Evolutionary conservation across 257 asterid species (phyloP).

Genomic region (Prunella vulgaris): DNA sequence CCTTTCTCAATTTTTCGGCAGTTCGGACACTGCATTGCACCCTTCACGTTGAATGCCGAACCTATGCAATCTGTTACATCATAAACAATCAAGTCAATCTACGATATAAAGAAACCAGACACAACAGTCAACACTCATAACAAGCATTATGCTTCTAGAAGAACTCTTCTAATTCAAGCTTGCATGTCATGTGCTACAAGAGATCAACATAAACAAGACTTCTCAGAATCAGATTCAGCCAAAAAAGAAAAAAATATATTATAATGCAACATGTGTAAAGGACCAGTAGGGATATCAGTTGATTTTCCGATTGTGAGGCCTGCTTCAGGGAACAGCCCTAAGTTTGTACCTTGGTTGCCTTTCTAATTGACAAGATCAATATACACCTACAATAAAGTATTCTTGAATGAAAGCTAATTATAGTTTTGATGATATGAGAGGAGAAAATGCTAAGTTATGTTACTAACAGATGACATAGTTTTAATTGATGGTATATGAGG

Average conservation of each 20-base stretch:
- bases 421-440: not conserved
- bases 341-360: not conserved
- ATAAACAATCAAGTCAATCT: constrained; percentile 8
- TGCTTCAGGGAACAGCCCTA: not conserved
- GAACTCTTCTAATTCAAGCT: constrained; percentile 1
- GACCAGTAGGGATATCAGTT: not conserved
- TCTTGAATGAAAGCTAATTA: not conserved
- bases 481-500: not conserved
- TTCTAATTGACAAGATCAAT: not conserved
- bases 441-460: not conserved
- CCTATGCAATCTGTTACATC: constrained; percentile 89
- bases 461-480: not conserved
- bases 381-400: not conserved
- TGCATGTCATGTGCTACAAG: not conserved
- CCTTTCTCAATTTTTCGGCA: constrained; percentile 97
- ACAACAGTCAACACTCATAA: not conserved
- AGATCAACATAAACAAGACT: not conserved
- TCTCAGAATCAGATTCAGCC: not conserved
- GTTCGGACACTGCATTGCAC: constrained; percentile 98
- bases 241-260: not conserved
- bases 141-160: not conserved
- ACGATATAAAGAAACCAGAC: not conserved
- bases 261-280: not conserved
- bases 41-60: constrained; percentile 88
- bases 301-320: not conserved